Evolutionary conservation across 1,139 yeast genomes (phyloP).

Genomic region (Kodamaea sp.): DNA sequence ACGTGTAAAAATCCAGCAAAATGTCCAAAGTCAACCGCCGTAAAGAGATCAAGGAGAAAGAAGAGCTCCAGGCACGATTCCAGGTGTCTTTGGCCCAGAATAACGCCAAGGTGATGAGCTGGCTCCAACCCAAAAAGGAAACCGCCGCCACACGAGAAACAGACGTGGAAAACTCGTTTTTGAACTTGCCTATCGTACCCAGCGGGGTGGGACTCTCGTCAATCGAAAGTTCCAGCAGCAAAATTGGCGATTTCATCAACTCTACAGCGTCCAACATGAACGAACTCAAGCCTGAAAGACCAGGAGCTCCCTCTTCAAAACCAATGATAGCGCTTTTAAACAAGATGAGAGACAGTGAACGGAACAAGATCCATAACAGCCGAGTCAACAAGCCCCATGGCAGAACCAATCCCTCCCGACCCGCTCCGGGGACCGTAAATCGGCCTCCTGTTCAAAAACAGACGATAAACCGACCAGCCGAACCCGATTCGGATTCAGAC

Average conservation of each 20-base stretch:
- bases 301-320: constrained; percentile 19
- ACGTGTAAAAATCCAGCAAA: too few relatives aligned
- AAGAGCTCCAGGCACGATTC: constrained; percentile 50
- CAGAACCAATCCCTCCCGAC: background rate
- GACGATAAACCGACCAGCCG: background rate
- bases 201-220: constrained; percentile 43
- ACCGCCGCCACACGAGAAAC: constrained; percentile 3
- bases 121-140: constrained; percentile 35
- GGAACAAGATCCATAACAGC: constrained; percentile 2
- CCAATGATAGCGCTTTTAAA: constrained; percentile 51
- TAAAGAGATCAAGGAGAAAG: constrained; percentile 48
- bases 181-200: constrained; percentile 46
- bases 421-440: background rate
- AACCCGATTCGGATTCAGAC: constrained; percentile 9
- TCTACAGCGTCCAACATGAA: constrained; percentile 12
- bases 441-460: background rate
- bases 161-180: constrained; percentile 22
- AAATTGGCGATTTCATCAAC: constrained; percentile 36
- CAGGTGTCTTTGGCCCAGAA: constrained; percentile 44
- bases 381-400: background rate
- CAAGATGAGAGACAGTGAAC: constrained; percentile 35
- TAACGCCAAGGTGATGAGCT: constrained; percentile 37
- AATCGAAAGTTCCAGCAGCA: constrained; percentile 13
- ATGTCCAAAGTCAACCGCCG: constrained; percentile 35
- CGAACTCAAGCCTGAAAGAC: constrained; percentile 11